Percentiles rank a stretch among this genome's conserved stretches.
phyloP scores from a whole-genome alignment of 345 rosid species.

The Balakata baccata region DNA sequence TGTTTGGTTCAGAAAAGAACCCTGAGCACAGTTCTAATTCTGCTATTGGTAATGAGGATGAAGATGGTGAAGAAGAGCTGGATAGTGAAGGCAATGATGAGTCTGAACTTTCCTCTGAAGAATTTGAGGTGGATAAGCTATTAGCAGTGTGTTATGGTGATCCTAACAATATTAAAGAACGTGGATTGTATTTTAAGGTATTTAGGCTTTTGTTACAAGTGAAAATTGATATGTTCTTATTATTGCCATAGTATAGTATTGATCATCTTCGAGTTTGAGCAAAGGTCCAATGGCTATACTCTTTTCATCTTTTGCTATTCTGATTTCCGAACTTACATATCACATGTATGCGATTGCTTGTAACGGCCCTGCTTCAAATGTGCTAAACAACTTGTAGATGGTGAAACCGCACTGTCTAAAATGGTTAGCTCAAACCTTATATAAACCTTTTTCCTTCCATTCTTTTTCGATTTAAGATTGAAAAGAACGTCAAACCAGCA shows the following conservation, averaged over 20 bases:
- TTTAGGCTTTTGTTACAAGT: background rate
- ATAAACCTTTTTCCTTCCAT: too few relatives aligned
- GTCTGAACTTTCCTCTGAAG: constrained; percentile 5
- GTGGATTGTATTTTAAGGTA: constrained; percentile 24
- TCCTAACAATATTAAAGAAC: constrained; percentile 18
- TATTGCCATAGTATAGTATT: background rate
- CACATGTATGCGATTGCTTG: too few relatives aligned
- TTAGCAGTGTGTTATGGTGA: constrained; percentile 21
- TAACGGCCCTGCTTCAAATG: too few relatives aligned
- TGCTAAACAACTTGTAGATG: too few relatives aligned
- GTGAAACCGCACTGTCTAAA: too few relatives aligned
- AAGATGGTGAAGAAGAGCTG: background rate
- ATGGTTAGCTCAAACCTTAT: too few relatives aligned
- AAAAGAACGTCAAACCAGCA: too few relatives aligned
- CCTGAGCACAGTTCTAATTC: constrained; percentile 8
- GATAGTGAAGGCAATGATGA: background rate
- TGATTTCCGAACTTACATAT: too few relatives aligned
- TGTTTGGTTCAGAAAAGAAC: background rate
- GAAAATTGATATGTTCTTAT: background rate
- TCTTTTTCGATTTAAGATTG: too few relatives aligned
- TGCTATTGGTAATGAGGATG: background rate
- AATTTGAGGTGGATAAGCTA: constrained; percentile 25
- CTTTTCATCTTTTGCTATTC: too few relatives aligned
- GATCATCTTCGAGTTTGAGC: background rate
- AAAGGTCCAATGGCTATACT: background rate